Percentiles rank a stretch among this genome's conserved stretches.
These are phyloP conservation scores for Coprinopsis marcescibilis DNA, from an alignment of 768 basidiomycete genomes.

Conservation along the genomic window DNA sequence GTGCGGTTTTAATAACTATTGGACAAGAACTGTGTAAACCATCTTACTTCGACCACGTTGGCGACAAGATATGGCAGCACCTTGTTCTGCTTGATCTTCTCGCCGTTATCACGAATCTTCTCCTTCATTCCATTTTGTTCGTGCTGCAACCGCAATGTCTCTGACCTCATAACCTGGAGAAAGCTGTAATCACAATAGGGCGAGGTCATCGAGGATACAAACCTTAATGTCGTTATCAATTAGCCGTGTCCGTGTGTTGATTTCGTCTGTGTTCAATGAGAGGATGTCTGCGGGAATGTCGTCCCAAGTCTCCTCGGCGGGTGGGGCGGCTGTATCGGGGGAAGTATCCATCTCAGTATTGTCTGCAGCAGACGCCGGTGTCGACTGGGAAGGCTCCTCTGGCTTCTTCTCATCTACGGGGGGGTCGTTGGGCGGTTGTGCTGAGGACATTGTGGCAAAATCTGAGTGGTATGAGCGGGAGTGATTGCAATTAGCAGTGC, in stretches of 20 bases:
- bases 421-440: slow-evolving; percentile 48
- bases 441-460: slow-evolving; percentile 47
- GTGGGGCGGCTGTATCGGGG: slow-evolving; percentile 41
- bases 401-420: slow-evolving; percentile 48
- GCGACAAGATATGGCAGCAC: slow-evolving; percentile 96
- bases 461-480: slow-evolving; percentile 24
- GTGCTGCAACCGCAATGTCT: slow-evolving; percentile 85
- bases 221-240: slow-evolving; percentile 98
- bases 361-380: slow-evolving; percentile 26
- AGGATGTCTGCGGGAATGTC: slow-evolving; percentile 90
- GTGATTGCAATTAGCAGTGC: slow-evolving; percentile 12
- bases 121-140: slow-evolving; percentile 97
- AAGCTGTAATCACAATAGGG: background rate
- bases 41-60: slow-evolving; percentile 89
- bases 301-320: slow-evolving; percentile 71
- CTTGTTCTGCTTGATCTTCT: slow-evolving; percentile 99
- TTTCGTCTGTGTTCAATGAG: slow-evolving; percentile 75
- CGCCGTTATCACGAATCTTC: slow-evolving; percentile 96
- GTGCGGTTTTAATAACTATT: slow-evolving; percentile 7
- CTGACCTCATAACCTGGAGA: slow-evolving; percentile 89
- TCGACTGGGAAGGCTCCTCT: slow-evolving; percentile 28
- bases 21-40: background rate
- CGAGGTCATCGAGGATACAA: background rate
- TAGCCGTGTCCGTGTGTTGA: slow-evolving; percentile 81
- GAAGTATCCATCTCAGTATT: slow-evolving; percentile 65